Evolutionary conservation across 768 basidiomycete genomes (phyloP).

Genomic region (Paxillus rubicundulus): DNA sequence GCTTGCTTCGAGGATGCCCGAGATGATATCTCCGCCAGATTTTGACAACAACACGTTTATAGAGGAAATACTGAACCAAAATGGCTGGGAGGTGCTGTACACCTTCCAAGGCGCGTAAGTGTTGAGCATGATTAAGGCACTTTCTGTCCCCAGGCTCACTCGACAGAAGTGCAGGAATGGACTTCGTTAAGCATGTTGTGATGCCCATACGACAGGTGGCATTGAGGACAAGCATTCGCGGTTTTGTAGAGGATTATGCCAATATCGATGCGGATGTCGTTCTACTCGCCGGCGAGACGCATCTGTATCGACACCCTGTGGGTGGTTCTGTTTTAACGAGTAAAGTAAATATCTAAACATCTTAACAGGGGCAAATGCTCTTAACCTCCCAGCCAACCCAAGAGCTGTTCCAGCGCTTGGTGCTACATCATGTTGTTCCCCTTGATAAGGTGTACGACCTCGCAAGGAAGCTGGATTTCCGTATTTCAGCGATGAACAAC

Average conservation of each 20-base stretch:
- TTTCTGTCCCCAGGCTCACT: conserved; percentile 8
- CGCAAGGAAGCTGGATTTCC: conserved; percentile 22
- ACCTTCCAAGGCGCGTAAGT: conserved; percentile 42
- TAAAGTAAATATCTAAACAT: neutral
- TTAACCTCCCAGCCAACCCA: conserved; percentile 18
- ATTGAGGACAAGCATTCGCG: conserved; percentile 31
- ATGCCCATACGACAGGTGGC: conserved; percentile 34
- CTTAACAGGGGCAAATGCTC: conserved; percentile 25
- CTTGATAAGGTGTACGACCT: conserved; percentile 23
- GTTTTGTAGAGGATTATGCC: conserved; percentile 38
- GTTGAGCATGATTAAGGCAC: neutral
- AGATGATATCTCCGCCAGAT: conserved; percentile 1
- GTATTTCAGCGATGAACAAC: conserved; percentile 21
- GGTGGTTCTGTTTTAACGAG: neutral
- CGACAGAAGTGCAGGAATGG: conserved; percentile 35
- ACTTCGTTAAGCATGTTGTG: conserved; percentile 39
- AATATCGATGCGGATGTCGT: conserved; percentile 34
- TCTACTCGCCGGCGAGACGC: conserved; percentile 39
- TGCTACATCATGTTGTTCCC: conserved; percentile 25
- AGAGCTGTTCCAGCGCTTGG: conserved; percentile 22
- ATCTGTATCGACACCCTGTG: conserved; percentile 30
- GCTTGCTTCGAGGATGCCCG: conserved; percentile 18
- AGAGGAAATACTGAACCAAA: conserved; percentile 28
- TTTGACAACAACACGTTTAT: conserved; percentile 27
- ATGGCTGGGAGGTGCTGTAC: conserved; percentile 40